Evolutionary conservation across 306 rosid species (phyloP).

Genomic region (Lablab purpureus): DNA sequence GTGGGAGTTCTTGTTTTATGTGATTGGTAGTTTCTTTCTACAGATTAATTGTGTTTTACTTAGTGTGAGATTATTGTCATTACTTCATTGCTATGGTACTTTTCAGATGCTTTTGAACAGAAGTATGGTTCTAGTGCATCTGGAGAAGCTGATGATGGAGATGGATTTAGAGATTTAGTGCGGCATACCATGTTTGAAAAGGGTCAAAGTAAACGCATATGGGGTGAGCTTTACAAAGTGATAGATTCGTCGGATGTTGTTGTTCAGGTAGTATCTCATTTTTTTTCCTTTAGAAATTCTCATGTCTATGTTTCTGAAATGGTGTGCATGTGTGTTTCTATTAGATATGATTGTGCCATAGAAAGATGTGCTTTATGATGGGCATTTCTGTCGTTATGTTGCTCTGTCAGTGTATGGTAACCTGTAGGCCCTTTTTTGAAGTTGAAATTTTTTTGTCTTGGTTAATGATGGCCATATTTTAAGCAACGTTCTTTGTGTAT

Average conservation of each 20-base stretch:
- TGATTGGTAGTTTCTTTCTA: slow-evolving; percentile 5
- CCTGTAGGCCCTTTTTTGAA: neutral
- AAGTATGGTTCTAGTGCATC: slow-evolving; percentile 58
- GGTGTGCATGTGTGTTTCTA: neutral
- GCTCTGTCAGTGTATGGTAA: neutral
- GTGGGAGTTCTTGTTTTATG: slow-evolving; percentile 22
- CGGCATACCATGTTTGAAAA: slow-evolving; percentile 96
- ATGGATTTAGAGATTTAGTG: slow-evolving; percentile 84
- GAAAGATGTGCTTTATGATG: neutral
- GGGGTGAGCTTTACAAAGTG: slow-evolving; percentile 99
- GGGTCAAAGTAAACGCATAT: slow-evolving; percentile 98
- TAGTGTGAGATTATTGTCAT: slow-evolving; percentile 8
- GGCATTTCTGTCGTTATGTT: neutral
- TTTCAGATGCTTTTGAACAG: slow-evolving; percentile 74
- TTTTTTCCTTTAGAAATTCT: slow-evolving; percentile 10
- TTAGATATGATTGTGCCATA: neutral
- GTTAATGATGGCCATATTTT: neutral
- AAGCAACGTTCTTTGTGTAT: slow-evolving; percentile 9
- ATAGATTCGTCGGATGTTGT: slow-evolving; percentile 99
- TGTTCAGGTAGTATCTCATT: slow-evolving; percentile 73
- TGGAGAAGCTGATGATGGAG: slow-evolving; percentile 68
- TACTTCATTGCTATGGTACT: neutral
- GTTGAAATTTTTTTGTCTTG: neutral
- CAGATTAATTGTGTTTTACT: neutral
- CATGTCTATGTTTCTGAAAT: slow-evolving; percentile 5